Evolutionary conservation across 306 rosid species (phyloP).

Genomic region (Ziziphus jujuba): DNA sequence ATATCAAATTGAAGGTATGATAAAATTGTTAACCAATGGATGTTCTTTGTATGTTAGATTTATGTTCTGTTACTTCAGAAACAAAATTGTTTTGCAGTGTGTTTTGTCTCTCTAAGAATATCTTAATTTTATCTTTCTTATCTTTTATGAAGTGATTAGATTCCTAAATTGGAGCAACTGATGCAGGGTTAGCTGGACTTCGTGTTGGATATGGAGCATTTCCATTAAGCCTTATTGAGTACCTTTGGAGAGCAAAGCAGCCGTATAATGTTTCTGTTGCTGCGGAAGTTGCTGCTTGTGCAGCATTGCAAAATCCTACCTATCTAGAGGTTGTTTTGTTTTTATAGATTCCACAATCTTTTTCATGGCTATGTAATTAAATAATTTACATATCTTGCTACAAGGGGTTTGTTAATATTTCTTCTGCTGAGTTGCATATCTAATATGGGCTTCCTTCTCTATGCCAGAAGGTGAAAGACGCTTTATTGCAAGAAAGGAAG

Average conservation of each 20-base stretch:
- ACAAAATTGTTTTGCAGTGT: background rate
- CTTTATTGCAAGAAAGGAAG: slow-evolving; percentile 73
- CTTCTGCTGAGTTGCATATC: slow-evolving; percentile 18
- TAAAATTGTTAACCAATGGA: background rate
- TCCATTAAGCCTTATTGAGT: slow-evolving; percentile 83
- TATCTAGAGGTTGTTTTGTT: slow-evolving; percentile 68
- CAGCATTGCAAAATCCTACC: slow-evolving; percentile 81
- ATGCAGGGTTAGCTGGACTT: slow-evolving; percentile 95
- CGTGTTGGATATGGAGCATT: slow-evolving; percentile 99
- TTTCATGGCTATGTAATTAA: background rate
- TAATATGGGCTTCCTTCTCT: slow-evolving; percentile 32
- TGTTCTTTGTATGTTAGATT: background rate
- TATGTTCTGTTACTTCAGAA: background rate
- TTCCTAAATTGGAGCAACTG: slow-evolving; percentile 6
- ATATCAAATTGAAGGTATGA: too few species aligned
- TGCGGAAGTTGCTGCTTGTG: slow-evolving; percentile 93
- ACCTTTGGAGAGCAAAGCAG: slow-evolving; percentile 96
- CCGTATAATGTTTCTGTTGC: slow-evolving; percentile 96
- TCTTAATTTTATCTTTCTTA: background rate
- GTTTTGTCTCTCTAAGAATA: background rate
- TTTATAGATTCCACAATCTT: background rate
- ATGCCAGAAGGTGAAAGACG: slow-evolving; percentile 73
- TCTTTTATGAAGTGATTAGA: slow-evolving; percentile 13
- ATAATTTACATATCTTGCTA: background rate
- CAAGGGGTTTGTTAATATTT: background rate